Evolutionary conservation across 148 eudicot genomes (phyloP).

Genomic region (Camellia lanceoleosa): DNA sequence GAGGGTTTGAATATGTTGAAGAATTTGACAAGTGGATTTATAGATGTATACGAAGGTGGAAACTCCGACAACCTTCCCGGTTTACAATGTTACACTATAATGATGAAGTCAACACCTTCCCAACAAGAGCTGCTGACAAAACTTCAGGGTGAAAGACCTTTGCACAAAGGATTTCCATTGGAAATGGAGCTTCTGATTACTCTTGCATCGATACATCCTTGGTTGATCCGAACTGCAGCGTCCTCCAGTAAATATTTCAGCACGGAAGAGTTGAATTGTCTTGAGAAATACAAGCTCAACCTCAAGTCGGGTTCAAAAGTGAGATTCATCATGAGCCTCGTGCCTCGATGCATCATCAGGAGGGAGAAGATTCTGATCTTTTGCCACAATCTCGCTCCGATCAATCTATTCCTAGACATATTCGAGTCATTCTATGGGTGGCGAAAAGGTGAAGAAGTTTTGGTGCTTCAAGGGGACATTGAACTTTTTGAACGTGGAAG

Average conservation of each 20-base stretch:
- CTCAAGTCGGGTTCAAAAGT: conserved; percentile 84
- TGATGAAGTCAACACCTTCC: conserved; percentile 87
- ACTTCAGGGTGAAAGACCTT: conserved; percentile 64
- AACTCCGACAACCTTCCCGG: conserved; percentile 81
- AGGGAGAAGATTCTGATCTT: conserved; percentile 85
- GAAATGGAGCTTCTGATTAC: conserved; percentile 91
- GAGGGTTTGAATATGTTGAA: conserved; percentile 67
- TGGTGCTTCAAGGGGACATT: conserved; percentile 83
- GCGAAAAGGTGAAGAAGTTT: conserved; percentile 81
- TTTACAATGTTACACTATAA: conserved; percentile 73
- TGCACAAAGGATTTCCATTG: conserved; percentile 74
- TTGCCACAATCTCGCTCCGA: conserved; percentile 96
- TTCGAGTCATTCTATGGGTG: conserved; percentile 70
- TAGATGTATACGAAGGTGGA: conserved; percentile 88
- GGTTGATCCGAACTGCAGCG: conserved; percentile 72
- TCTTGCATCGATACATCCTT: conserved; percentile 88
- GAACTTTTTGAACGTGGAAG: conserved; percentile 91
- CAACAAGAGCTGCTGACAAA: conserved; percentile 65
- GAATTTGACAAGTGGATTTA: conserved; percentile 73
- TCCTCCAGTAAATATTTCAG: conserved; percentile 69
- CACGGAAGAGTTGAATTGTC: conserved; percentile 52
- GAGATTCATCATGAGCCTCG: conserved; percentile 70
- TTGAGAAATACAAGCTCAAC: conserved; percentile 66
- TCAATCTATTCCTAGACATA: conserved; percentile 64
- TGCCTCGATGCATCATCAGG: conserved; percentile 70